phyloP scores from a whole-genome alignment of 164 flowering plant species.

The Sextonia rubra region DNA sequence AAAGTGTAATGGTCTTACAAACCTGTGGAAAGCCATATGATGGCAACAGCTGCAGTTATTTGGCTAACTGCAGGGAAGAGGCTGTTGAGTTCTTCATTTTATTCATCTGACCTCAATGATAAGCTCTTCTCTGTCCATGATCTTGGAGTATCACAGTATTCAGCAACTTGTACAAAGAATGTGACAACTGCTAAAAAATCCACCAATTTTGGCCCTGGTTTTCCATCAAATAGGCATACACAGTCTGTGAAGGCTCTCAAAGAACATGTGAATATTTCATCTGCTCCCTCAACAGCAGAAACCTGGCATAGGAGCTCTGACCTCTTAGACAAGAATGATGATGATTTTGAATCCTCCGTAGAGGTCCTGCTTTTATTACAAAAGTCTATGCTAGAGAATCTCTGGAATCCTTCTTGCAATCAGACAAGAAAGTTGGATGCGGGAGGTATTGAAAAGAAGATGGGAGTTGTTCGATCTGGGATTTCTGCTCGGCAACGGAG shows the following conservation, averaged over 20 bases:
- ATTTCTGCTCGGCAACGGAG: constrained; percentile 79
- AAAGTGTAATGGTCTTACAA: constrained; percentile 21
- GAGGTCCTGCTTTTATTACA: constrained; percentile 83
- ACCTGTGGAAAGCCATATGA: constrained; percentile 33
- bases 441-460: constrained; percentile 24
- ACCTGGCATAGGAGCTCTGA: constrained; percentile 27
- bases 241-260: constrained; percentile 55
- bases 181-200: constrained; percentile 46
- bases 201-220: constrained; percentile 37
- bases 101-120: constrained; percentile 56
- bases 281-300: constrained; percentile 30
- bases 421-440: constrained; percentile 15
- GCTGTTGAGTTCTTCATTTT: constrained; percentile 60
- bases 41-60: constrained; percentile 76
- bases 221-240: constrained; percentile 30
- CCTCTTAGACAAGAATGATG: constrained; percentile 32
- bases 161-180: constrained; percentile 32
- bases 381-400: constrained; percentile 90
- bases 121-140: constrained; percentile 44
- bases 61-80: constrained; percentile 78
- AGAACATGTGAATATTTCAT: constrained; percentile 42
- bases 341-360: constrained; percentile 40
- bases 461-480: constrained; percentile 61
- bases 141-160: constrained; percentile 31
- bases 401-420: constrained; percentile 73